phyloP scores from a whole-genome alignment of 192 early-diverging fungal genomes.

The Linnemannia exigua region DNA sequence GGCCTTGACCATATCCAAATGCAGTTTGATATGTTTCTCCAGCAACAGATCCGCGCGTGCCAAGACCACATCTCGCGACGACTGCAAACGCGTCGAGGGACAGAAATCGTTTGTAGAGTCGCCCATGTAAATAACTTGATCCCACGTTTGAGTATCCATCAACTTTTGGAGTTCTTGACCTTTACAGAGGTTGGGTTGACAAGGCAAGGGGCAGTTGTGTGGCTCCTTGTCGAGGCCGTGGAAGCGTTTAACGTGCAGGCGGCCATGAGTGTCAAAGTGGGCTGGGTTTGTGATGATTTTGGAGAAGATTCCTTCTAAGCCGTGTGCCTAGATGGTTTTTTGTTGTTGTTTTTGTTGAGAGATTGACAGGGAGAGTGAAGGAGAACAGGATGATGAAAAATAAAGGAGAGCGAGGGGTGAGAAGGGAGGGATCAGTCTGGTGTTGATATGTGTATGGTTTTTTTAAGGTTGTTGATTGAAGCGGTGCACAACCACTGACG shows the following conservation, averaged over 20 bases:
- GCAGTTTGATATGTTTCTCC: constrained; percentile 25
- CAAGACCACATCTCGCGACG: constrained; percentile 24
- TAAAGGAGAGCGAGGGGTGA: background rate
- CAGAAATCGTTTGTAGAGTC: constrained; percentile 70
- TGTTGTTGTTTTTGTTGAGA: constrained; percentile 15
- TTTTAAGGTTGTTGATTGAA: background rate
- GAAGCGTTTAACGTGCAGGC: constrained; percentile 61
- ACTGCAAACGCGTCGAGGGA: constrained; percentile 58
- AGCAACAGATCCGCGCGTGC: constrained; percentile 40
- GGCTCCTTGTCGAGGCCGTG: constrained; percentile 50
- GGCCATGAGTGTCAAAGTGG: constrained; percentile 56
- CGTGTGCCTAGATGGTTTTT: constrained; percentile 58
- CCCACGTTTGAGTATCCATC: constrained; percentile 44
- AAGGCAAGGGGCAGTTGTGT: constrained; percentile 66
- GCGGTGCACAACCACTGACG: background rate
- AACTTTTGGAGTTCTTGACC: constrained; percentile 59
- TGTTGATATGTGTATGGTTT: background rate
- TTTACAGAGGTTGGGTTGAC: constrained; percentile 75
- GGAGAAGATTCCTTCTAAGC: constrained; percentile 59
- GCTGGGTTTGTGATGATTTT: constrained; percentile 73
- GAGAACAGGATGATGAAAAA: background rate
- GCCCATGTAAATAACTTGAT: constrained; percentile 65
- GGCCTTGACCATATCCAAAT: constrained; percentile 32
- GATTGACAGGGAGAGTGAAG: background rate
- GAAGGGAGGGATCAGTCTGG: background rate